Evolutionary conservation across 352 stramenopile genomes (phyloP), one percentile per base, ranked within the genome.

Genomic region (Phytophthora agathidicida): DNA sequence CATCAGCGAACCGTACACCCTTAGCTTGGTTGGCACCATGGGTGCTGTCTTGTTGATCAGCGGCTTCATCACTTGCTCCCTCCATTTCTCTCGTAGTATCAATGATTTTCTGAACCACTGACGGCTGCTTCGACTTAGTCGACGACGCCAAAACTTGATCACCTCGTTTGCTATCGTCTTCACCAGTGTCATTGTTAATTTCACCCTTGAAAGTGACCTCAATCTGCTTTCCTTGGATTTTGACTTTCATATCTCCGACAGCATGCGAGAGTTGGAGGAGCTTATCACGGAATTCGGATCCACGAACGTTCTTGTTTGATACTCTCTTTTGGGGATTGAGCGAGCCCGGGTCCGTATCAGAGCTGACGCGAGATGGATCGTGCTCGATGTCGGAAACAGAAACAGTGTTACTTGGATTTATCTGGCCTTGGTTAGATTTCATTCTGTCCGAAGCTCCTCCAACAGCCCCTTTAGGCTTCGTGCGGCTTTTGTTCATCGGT

Each of bases 221-320:
- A 16, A 72, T 58, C 41, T 72, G 24, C n/a, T 49, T 53, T 7
- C 57, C 57, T 1, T 64, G 30, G 13, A 72, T 61, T 41, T 63
- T 63, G 14, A 72, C 49, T 32, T 72, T 27, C 49, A 72, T 67
- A 8, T 68, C 44, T 3, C 63, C 63, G 3, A 68, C 57, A 19
- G 57, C 63, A 17, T 55, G 63, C 0, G 63, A 56, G 7, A 68
- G 28, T 43, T 65, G 43, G 2, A 48, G 8, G 9, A 61, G 19
- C 11, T 63, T 64, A 10, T 64, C 23, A 9, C 53, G 51, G 20
- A 63, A 57, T 23, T 35, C 22, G 1, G 62, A 56, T 1, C 23
- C 5, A 19, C 37, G 42, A 24, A 13, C 11, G 4, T 20, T 20
- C n/a, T 36, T 36, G 30, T 7, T 11, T 7, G 48, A 20, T 8